Evolutionary conservation across 768 basidiomycete genomes (phyloP).

Genomic region (Leccinum barrowsii): DNA sequence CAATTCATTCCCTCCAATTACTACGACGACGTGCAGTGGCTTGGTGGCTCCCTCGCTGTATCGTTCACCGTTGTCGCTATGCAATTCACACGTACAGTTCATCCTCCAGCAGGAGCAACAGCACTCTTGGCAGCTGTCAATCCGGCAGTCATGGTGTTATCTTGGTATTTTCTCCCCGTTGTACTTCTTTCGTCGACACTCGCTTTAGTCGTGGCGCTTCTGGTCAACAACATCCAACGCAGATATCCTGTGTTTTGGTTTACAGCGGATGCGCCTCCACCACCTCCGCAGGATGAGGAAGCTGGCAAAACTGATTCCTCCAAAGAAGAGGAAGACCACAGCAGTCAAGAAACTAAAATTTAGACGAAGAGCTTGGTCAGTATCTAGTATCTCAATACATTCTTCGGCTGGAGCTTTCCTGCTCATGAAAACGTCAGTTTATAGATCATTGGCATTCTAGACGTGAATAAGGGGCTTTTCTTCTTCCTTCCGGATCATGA

Average conservation of each 20-base stretch:
- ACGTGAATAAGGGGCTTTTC: neutral
- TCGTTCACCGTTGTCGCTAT: constrained; percentile 43
- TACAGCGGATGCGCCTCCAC: constrained; percentile 3
- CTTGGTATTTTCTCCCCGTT: constrained; percentile 54
- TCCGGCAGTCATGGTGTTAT: constrained; percentile 38
- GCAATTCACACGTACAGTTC: constrained; percentile 51
- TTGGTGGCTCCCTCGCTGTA: constrained; percentile 35
- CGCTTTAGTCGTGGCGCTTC: constrained; percentile 33
- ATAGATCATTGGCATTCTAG: neutral
- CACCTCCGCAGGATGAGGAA: neutral
- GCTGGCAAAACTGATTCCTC: neutral
- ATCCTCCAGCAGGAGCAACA: constrained; percentile 58
- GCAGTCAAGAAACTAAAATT: neutral
- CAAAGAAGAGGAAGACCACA: neutral
- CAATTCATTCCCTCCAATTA: constrained; percentile 41
- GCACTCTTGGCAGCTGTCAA: constrained; percentile 50
- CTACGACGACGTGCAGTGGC: constrained; percentile 46
- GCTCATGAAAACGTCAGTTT: neutral
- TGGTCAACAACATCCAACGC: constrained; percentile 51
- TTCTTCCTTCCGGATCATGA: neutral
- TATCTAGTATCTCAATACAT: neutral
- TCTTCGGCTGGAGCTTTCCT: neutral
- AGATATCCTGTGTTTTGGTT: constrained; percentile 48
- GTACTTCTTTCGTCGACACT: constrained; percentile 47
- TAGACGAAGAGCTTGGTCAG: constrained; percentile 6